Evolutionary conservation across 352 stramenopile species (phyloP).

Genomic region (Achlya hypogyna): DNA sequence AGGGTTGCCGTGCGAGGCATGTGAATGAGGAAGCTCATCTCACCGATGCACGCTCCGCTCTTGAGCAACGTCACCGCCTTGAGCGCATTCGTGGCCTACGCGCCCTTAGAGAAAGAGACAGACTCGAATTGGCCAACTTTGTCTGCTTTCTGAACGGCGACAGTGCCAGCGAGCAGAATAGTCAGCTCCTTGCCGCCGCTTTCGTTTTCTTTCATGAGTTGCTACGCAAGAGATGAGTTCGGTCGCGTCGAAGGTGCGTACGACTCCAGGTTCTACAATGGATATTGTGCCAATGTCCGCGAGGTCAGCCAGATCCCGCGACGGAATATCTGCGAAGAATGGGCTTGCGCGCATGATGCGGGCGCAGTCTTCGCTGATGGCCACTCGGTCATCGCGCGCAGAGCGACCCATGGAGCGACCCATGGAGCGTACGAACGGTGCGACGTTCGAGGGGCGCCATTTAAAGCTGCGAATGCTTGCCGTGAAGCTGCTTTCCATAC

Average conservation of each 20-base stretch:
- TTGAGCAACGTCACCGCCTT: conserved; percentile 41
- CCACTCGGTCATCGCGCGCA: not conserved
- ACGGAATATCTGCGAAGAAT: conserved; percentile 5
- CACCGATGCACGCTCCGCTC: conserved; percentile 63
- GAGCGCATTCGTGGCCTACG: not conserved
- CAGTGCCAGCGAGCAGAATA: conserved; percentile 6
- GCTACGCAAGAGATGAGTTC: too few relatives aligned
- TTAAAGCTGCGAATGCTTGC: not conserved
- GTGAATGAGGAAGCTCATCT: conserved; percentile 75
- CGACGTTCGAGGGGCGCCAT: too few relatives aligned
- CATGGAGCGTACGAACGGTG: too few relatives aligned
- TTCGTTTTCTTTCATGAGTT: conserved; percentile 15
- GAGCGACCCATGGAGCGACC: not conserved
- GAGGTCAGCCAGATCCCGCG: not conserved
- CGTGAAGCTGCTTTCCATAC: not conserved
- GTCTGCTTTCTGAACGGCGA: not conserved
- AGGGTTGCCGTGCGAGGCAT: conserved; percentile 64
- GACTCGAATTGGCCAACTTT: not conserved
- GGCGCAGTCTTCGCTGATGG: conserved; percentile 12
- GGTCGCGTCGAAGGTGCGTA: too few relatives aligned
- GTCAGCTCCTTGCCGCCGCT: conserved; percentile 12
- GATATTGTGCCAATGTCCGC: conserved; percentile 15
- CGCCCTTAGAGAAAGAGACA: not conserved
- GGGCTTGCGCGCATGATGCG: conserved; percentile 5
- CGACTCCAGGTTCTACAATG: not conserved